phyloP scores from a whole-genome alignment of 2,329 filamentous ascomycete species.

The Pyricularia pennisetigena region DNA sequence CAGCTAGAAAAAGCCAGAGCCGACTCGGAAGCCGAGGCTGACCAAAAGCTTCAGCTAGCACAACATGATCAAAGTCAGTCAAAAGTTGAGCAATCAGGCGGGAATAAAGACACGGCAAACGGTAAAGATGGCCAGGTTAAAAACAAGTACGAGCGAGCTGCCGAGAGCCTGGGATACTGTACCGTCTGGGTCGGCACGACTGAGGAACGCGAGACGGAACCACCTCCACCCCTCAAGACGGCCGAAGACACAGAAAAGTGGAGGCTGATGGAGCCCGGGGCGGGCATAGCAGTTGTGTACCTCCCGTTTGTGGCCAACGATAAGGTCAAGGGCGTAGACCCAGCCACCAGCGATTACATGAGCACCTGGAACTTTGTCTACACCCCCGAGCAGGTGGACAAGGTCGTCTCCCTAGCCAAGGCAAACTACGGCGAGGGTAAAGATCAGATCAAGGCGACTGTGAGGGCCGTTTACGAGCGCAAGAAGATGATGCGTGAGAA shows the following conservation, averaged over 20 bases:
- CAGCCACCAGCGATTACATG: slow-evolving; percentile 73
- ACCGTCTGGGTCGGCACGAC: slow-evolving; percentile 90
- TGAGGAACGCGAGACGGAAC: slow-evolving; percentile 54
- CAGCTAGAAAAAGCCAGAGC: slow-evolving; percentile 62
- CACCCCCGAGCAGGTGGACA: slow-evolving; percentile 80
- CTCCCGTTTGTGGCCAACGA: slow-evolving; percentile 81
- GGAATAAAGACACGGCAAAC: slow-evolving; percentile 12
- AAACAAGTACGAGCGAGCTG: slow-evolving; percentile 27
- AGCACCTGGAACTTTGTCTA: slow-evolving; percentile 99
- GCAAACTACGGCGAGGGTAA: slow-evolving; percentile 82
- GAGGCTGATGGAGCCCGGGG: slow-evolving; percentile 63
- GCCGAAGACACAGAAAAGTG: slow-evolving; percentile 51
- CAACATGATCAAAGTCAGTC: slow-evolving; percentile 31
- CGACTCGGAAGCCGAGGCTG: slow-evolving; percentile 47
- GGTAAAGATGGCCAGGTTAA: slow-evolving; percentile 7
- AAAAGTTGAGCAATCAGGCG: slow-evolving; percentile 10
- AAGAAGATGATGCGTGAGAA: slow-evolving; percentile 64
- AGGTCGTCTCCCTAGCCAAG: slow-evolving; percentile 68
- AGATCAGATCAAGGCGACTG: slow-evolving; percentile 66
- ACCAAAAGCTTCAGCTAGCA: slow-evolving; percentile 54
- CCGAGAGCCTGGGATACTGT: slow-evolving; percentile 72
- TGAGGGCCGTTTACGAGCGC: slow-evolving; percentile 84
- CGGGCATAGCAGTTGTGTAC: slow-evolving; percentile 84
- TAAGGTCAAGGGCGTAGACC: slow-evolving; percentile 72
- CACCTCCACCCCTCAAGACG: slow-evolving; percentile 28